phyloP scores from a whole-genome alignment of 441 rosid species.

The Pelargonium citronellum region DNA sequence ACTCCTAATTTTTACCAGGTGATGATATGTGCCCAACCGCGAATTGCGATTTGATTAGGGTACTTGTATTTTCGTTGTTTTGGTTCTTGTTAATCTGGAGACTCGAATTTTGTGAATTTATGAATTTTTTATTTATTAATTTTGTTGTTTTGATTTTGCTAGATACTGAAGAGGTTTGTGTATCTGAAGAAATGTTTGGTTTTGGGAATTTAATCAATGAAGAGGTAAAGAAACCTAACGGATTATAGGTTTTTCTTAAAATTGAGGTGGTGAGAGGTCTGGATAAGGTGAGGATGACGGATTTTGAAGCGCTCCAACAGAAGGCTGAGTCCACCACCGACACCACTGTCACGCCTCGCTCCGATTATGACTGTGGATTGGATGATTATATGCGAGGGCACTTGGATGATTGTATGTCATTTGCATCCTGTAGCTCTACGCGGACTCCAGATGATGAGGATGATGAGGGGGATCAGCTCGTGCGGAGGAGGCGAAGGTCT shows the following conservation, averaged over 20 bases:
- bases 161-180: neutral
- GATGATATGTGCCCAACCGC: neutral
- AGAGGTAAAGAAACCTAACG: neutral
- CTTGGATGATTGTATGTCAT: constrained; percentile 73
- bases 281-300: constrained; percentile 51
- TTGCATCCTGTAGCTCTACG: constrained; percentile 60
- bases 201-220: neutral
- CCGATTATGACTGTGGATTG: constrained; percentile 58
- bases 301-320: constrained; percentile 59
- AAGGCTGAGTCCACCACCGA: constrained; percentile 55
- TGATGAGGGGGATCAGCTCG: constrained; percentile 64
- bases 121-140: neutral
- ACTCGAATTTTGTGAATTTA: neutral
- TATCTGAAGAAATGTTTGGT: neutral
- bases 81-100: neutral
- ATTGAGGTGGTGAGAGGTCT: constrained; percentile 17
- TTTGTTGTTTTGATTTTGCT: neutral
- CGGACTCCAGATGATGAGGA: constrained; percentile 54
- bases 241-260: constrained; percentile 22
- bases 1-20: neutral
- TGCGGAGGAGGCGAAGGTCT: constrained; percentile 69
- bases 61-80: neutral
- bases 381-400: constrained; percentile 84
- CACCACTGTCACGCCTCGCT: constrained; percentile 17
- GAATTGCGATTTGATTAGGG: neutral